A percentile compares a stretch with the other conserved stretches of the same genome.
Conservation (phyloP, 768 basidiomycete species). For the Candolleomyces efflorescens region DNA sequence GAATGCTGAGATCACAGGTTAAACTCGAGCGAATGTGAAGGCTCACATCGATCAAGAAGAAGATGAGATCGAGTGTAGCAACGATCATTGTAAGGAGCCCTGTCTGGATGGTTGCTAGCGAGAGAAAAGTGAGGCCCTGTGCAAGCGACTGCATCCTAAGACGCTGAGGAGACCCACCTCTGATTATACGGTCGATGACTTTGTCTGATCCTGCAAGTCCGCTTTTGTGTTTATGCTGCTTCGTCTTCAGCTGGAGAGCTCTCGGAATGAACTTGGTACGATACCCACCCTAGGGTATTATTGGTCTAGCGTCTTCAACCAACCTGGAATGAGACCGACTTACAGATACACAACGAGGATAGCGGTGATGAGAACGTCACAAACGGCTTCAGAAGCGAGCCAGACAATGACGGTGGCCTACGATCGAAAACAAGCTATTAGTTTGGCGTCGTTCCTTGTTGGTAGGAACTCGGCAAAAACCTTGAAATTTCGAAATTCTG, state of each 20-base stretch:
- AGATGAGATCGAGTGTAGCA: constrained; percentile 15
- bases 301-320: neutral
- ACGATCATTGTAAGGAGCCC: constrained; percentile 17
- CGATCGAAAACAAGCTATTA: neutral
- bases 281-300: constrained; percentile 1
- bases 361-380: constrained; percentile 12
- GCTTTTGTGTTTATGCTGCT: constrained; percentile 17
- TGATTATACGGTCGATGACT: constrained; percentile 20
- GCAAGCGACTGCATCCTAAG: too few species aligned
- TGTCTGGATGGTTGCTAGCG: constrained; percentile 19
- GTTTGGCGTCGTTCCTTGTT: too few species aligned
- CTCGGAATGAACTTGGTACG: neutral
- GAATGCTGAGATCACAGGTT: neutral
- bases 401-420: constrained; percentile 13
- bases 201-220: constrained; percentile 17
- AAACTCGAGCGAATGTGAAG: neutral
- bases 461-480: neutral
- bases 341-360: constrained; percentile 13
- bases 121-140: too few species aligned
- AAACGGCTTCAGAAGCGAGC: constrained; percentile 7
- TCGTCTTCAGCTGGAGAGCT: neutral
- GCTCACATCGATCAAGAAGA: constrained; percentile 19
- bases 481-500: constrained; percentile 12
- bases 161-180: constrained; percentile 11
- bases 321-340: neutral